A percentile compares a stretch with the other conserved stretches of the same genome.
Conservation (phyloP, 768 basidiomycete species). For the Tulasnella sp. region DNA sequence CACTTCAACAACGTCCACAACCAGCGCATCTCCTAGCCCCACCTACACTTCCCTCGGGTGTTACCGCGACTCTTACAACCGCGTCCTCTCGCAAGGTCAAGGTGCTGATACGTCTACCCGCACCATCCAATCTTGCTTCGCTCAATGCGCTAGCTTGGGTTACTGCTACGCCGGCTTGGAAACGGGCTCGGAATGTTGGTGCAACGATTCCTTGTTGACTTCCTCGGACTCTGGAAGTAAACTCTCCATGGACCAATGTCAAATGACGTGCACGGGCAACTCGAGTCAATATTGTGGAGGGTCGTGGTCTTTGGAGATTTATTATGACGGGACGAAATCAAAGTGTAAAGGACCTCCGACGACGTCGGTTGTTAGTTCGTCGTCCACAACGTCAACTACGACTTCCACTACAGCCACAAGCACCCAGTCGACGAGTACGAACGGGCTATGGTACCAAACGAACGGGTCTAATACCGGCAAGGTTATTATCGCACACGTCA, state of each 20-base stretch:
- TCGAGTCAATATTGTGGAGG: not conserved
- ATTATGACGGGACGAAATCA: not conserved
- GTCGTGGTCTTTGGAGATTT: not conserved
- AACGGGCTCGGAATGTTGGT: not conserved
- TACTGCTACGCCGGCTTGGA: slow-evolving; percentile 3
- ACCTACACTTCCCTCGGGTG: not conserved
- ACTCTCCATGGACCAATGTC: not conserved
- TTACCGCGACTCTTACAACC: not conserved
- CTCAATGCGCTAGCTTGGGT: not conserved
- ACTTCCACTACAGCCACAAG: not conserved
- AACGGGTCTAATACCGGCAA: slow-evolving; percentile 21
- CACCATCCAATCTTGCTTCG: not conserved
- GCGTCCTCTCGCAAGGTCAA: not conserved
- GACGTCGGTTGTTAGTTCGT: not conserved
- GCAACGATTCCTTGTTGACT: not conserved
- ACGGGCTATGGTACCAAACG: not conserved
- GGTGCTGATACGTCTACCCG: not conserved
- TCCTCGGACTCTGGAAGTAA: not conserved
- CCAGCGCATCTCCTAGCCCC: not conserved
- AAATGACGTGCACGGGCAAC: not conserved
- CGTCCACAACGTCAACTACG: not conserved
- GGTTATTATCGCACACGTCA: slow-evolving; percentile 26
- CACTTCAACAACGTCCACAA: too few relatives aligned
- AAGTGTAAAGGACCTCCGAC: not conserved
- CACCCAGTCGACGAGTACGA: not conserved